A percentile compares a stretch with the other conserved stretches of the same genome.
Evolutionary conservation across 2,329 filamentous ascomycete genomes (phyloP).

Genomic region (Diaporthe vaccinii): DNA sequence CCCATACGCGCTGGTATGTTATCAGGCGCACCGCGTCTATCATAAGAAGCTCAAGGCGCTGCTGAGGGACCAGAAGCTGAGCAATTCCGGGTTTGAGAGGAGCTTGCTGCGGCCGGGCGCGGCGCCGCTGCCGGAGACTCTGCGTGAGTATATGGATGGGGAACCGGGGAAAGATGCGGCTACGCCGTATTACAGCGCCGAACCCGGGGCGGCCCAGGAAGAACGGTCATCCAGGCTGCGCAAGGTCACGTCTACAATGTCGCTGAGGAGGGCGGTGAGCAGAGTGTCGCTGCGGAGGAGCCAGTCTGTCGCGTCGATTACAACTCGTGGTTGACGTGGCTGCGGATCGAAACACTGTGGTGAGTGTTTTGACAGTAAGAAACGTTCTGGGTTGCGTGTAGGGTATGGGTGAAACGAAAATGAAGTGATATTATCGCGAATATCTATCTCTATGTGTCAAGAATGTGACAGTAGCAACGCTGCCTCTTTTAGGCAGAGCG

Average conservation of each 20-base stretch:
- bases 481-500: slow-evolving; percentile 19
- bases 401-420: slow-evolving; percentile 7
- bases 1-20: slow-evolving; percentile 34
- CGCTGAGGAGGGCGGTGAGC: slow-evolving; percentile 32
- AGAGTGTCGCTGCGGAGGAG: slow-evolving; percentile 31
- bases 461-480: slow-evolving; percentile 25
- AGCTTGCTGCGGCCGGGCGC: slow-evolving; percentile 26
- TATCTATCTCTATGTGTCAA: slow-evolving; percentile 8
- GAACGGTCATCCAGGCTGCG: slow-evolving; percentile 13
- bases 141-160: slow-evolving; percentile 30
- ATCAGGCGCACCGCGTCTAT: slow-evolving; percentile 35
- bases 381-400: slow-evolving; percentile 24
- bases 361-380: background rate
- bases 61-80: slow-evolving; percentile 30
- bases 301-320: slow-evolving; percentile 16
- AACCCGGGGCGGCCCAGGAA: background rate
- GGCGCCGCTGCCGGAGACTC: slow-evolving; percentile 29
- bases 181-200: slow-evolving; percentile 18
- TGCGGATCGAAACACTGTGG: background rate
- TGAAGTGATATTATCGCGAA: slow-evolving; percentile 20
- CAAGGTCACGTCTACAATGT: slow-evolving; percentile 25
- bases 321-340: background rate
- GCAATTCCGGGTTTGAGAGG: slow-evolving; percentile 12
- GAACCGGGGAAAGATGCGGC: slow-evolving; percentile 23
- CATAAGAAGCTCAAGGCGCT: slow-evolving; percentile 35